A percentile compares a stretch with the other conserved stretches of the same genome.
phyloP scores from a whole-genome alignment of 2,329 filamentous ascomycete species.

The Metarhizium album region DNA sequence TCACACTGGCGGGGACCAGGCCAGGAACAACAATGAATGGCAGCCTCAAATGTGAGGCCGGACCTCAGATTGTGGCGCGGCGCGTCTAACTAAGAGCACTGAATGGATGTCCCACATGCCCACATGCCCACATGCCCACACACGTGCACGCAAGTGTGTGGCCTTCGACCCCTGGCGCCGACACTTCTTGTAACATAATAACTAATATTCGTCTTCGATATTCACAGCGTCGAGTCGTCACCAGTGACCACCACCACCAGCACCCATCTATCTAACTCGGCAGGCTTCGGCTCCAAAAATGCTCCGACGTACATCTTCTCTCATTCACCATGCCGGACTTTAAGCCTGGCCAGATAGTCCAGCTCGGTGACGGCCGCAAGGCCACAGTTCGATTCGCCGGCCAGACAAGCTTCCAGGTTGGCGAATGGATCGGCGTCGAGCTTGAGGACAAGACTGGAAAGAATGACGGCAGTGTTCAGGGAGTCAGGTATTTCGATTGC shows the following conservation, averaged over 20 bases:
- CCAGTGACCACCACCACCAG: neutral
- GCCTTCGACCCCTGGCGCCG: neutral
- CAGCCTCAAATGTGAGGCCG: neutral
- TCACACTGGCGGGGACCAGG: neutral
- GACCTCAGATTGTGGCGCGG: neutral
- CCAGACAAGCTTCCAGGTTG: constrained; percentile 65
- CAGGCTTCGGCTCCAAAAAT: constrained; percentile 18
- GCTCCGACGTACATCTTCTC: constrained; percentile 15
- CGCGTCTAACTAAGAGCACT: no score
- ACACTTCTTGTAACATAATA: no score
- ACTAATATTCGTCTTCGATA: neutral
- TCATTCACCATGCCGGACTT: constrained; percentile 43
- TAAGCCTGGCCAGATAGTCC: constrained; percentile 61
- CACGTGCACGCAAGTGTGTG: no score
- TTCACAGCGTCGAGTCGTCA: neutral
- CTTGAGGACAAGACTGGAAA: constrained; percentile 74
- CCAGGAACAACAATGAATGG: neutral
- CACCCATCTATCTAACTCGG: neutral
- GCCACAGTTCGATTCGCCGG: constrained; percentile 76
- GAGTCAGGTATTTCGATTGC: constrained; percentile 82
- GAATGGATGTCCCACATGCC: no score
- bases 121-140: no score
- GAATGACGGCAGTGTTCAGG: constrained; percentile 87
- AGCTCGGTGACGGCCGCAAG: constrained; percentile 65
- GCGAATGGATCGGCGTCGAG: constrained; percentile 85